These are phyloP conservation scores for Flueggea neowawraea DNA, from an alignment of 441 rosid species.

Conservation along the genomic window DNA sequence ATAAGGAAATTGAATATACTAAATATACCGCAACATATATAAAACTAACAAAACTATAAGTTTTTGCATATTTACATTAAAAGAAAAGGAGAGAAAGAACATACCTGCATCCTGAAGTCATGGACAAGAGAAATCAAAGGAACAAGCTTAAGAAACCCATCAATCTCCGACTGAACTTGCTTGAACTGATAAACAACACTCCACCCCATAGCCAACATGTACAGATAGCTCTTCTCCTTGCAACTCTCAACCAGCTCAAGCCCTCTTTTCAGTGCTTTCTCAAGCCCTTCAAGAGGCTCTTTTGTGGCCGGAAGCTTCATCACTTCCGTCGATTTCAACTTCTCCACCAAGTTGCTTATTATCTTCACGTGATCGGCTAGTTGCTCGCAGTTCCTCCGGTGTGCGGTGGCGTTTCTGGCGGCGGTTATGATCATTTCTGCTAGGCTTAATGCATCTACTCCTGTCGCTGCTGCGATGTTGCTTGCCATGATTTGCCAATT, in stretches of 20 bases:
- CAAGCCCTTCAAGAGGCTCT: conserved; percentile 18
- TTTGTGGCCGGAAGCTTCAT: not conserved
- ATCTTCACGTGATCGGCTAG: conserved; percentile 33
- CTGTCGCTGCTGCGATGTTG: conserved; percentile 15
- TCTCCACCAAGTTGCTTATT: conserved; percentile 24
- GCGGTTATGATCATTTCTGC: conserved; percentile 20
- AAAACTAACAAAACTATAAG: no score
- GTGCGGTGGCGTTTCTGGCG: conserved; percentile 22
- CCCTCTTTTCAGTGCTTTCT: conserved; percentile 27
- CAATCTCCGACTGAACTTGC: conserved; percentile 33
- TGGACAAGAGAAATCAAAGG: conserved; percentile 31
- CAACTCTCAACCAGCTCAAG: conserved; percentile 32
- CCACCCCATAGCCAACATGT: conserved; percentile 49
- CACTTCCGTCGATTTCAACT: conserved; percentile 26
- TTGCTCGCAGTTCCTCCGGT: conserved; percentile 30
- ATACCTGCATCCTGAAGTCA: conserved; percentile 39
- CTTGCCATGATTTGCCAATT: conserved; percentile 5
- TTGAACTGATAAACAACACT: conserved; percentile 35
- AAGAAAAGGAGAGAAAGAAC: no score
- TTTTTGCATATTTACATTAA: no score
- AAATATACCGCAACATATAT: no score
- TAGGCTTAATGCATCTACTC: conserved; percentile 18
- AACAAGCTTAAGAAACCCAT: conserved; percentile 21
- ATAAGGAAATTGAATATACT: no score
- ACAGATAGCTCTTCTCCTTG: conserved; percentile 29